Evolutionary conservation across 495 filamentous ascomycete genomes (phyloP), one percentile per base, ranked within the genome.

Genomic region (Xylaria intraflava): DNA sequence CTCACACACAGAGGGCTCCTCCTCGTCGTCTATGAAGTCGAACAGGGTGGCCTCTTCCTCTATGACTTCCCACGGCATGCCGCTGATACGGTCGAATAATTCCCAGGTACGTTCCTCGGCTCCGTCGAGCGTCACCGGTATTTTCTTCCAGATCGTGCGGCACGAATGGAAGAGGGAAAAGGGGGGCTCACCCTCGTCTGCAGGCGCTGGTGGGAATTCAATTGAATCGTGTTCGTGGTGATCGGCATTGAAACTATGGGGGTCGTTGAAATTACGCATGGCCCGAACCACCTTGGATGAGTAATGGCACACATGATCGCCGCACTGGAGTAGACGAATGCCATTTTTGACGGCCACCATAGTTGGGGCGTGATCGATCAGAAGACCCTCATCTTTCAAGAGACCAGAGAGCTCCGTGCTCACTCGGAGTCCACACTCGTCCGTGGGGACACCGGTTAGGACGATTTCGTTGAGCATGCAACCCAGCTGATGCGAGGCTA

Each of bases 101-200:
- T 61, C 53, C 72, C 72, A 78, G 20, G 44, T 51, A 29, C 70
- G 70, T 36, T 55, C 58, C 3, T 67, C 58, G 2, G 36, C 33
- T 11, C 42, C 51, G n/a, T 70, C 62, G 19, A 68, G 66, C 8
- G 36, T 56, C 2, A 63, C 19, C 1, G 70, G 68, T 1, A 73
- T 65, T 8, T 63, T 67, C 62, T 77, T 78, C 68, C 71, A 77
- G 19, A 78, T 62, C 2, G 72, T 75, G 19, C 57, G 58, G 2
- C 69, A 68, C 8, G 63, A 55, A 27, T 65, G 62, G 55, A 58
- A 73, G 3, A 17, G 46, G 3, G 72, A 72, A 44, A 54, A 58
- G 1, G 73, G 75, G 17, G 64, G 62, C 20, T 69, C 59, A 19
- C 69, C 73, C 39, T 69, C 67, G 24, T 73, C 72, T 23, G 62